Evolutionary conservation across 495 filamentous ascomycete genomes (phyloP), one percentile per base, ranked within the genome.

Genomic region (Hypomontagnella monticulosa): DNA sequence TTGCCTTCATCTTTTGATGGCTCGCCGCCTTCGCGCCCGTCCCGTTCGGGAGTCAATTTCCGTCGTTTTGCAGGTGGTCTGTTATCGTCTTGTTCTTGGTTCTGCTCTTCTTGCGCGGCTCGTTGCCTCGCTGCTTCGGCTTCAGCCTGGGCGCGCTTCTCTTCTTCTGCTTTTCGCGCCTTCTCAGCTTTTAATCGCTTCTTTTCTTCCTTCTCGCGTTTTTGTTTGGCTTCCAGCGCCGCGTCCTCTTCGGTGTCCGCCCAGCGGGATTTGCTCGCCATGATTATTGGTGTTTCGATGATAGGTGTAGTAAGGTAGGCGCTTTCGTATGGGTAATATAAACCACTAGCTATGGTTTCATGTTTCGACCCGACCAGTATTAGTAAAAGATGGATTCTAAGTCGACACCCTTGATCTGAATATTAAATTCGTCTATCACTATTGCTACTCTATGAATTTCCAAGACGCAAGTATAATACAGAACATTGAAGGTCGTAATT

Each of bases 141-240:
- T 62, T 57, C 72, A 59, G 47, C 43, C 52, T 52, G 49, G 58
- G 68, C 57, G 66, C 69, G 54, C 62, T 57, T 41, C 63, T 84
- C 82, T 61, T 86, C 85, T 69, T 93, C 88, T 23, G 85, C 83
- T 67, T 87, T 88, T 67, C 88, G 89, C 69, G 92, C 89, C 74
- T 91, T 93, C 64, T 91, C 89, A n/a, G 87, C 90, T 75, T 96
- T 98, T 30, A 87, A 78, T 49, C 89, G 88, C 76, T 89, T 92
- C 79, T 93, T 96, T 58, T 91, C 88, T 74, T 97, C 94, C 77
- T 96, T 97, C 70, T 96, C 93, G 65, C 84, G 83, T 79, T 91
- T 96, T 40, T 85, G 83, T 70, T 89, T 86, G 14, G 88, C 89
- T 63, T 91, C 83, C 44, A 87, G 78, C 14, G 85, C 90, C 20